Percentiles rank a stretch among this genome's conserved stretches.
These are phyloP conservation scores for Solanum bukasovii DNA, from an alignment of 257 asterid genomes.

Conservation along the genomic window DNA sequence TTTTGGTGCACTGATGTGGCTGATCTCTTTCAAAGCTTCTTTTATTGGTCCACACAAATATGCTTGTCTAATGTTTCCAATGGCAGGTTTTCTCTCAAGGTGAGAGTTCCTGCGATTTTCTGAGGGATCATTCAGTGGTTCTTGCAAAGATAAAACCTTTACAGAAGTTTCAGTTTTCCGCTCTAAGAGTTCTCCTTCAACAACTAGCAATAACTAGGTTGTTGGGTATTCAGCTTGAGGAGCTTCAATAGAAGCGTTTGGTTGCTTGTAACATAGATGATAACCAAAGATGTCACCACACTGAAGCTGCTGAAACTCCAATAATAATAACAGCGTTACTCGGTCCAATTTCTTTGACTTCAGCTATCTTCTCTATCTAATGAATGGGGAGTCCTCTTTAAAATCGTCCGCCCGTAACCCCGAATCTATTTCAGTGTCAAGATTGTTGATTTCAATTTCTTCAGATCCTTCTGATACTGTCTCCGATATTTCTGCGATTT, in stretches of 20 bases:
- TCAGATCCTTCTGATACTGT: background rate
- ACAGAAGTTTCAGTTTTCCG: conserved; percentile 5
- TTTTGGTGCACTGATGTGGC: conserved; percentile 23
- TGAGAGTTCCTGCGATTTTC: background rate
- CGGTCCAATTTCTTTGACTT: conserved; percentile 5
- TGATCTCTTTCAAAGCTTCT: conserved; percentile 12
- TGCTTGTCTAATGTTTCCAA: conserved; percentile 13
- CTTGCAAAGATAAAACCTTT: background rate
- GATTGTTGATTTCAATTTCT: background rate
- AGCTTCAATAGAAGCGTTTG: conserved; percentile 8
- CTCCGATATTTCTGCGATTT: background rate
- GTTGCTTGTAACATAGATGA: conserved; percentile 10
- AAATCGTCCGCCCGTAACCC: too few relatives aligned
- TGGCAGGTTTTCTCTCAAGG: background rate
- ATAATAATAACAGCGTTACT: background rate
- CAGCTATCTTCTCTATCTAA: background rate
- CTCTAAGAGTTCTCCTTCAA: background rate
- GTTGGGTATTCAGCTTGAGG: background rate
- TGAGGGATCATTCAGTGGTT: background rate
- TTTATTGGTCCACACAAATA: background rate
- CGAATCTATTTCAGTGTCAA: background rate
- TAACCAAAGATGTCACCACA: conserved; percentile 24
- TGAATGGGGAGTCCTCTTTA: too few relatives aligned
- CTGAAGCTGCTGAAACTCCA: conserved; percentile 11
- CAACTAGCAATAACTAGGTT: background rate